Base-by-base conservation (phyloP, 306 rosid genomes). In the Sindora glabra region DNA sequence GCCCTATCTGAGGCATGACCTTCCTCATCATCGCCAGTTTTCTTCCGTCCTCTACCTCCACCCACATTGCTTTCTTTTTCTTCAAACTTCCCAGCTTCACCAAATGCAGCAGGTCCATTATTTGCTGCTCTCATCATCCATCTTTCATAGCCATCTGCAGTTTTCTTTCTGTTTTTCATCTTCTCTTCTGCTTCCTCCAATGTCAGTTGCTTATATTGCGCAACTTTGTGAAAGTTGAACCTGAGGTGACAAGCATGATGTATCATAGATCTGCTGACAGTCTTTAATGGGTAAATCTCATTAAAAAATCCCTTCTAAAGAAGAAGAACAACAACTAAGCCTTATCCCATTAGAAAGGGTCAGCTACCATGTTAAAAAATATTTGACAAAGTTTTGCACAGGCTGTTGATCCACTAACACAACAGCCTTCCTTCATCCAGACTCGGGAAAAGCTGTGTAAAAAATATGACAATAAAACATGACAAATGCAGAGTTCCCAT, bases 61-160 rank as follows among this genome's bases (percentile, higher is more conserved):
- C 75, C 75, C 14, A 62, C 59, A 63, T 59, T 78, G 72, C 54
- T 57, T 15, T 91, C 92, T 73, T 88, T 91, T 38, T 91, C 98
- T 15, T 82, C 94, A 54, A 69, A 24, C 76, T 24, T 84, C 51
- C 80, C 95, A 29, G 74, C 87, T 71, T 84, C 95, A 62, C 98
- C 96, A 71, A 86, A 86, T 46, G 81, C 89, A 63, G 95, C 94
- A 65, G 95, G 67, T 24, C 96, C 98, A 49, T 87, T 81, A 34
- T 68, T 83, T 72, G 96, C 98, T 50, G 87, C 89, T 80, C 89
- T 92, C 98, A 92, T 92, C 96, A 92, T 92, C 99, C 99, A 92
- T 64, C 96, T 83, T 76, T 92, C 84, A 78, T 92, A 92, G 47
- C 99, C 99, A 80, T 92, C 99, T 38, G 96, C 96, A 48, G 96